Base-by-base conservation (phyloP, 2,329 filamentous ascomycete species). In the Alternaria brassicicola region DNA sequence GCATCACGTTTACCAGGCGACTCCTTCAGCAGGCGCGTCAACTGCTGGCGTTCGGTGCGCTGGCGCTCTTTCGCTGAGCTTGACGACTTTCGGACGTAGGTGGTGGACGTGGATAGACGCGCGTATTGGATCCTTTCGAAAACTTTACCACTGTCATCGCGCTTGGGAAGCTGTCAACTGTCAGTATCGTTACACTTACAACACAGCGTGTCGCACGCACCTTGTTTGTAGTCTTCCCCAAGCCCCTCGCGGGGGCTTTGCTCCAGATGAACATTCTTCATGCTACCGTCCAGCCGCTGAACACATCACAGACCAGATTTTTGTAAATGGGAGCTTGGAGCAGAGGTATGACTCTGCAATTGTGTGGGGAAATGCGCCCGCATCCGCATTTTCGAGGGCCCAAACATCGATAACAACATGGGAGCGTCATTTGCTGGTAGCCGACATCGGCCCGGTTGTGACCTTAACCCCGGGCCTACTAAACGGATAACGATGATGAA, bases 1-100 rank as follows among this genome's bases (percentile, higher is more conserved):
- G 93, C 93, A 80, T 99, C 95, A 69, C 95, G 88, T 78, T 93
- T 96, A 0, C 94, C 97, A 6, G 93, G 91, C 10, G 93, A 92
- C 17, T 93, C 92, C 70, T 91, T 92, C 30, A 99, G 83, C 3
- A 98, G 63, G 28, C 71, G 71, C 19, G 73, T 76, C 69, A 77
- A 64, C 64, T 76, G 70, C 46, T 76, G 67, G 50, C 75, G 74
- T 56, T 77, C 73, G 36, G 73, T 72, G 33, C 73, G 73, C 57
- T 76, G 74, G 31, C 73, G 68, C 62, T 73, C 72, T 65, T 76
- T 77, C 15, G 71, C 71, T 3, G 68, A 68, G 62, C 70, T 74
- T 41, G 64, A 69, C 2, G 61, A 55, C 52, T 65, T 66, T 42
- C 62, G 65, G 10, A 67, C 52, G 50, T 66, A 65, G 54, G 64